Evolutionary conservation across 768 basidiomycete genomes (phyloP), one percentile per base, ranked within the genome.

Genomic region (Rhizopogon sp.): DNA sequence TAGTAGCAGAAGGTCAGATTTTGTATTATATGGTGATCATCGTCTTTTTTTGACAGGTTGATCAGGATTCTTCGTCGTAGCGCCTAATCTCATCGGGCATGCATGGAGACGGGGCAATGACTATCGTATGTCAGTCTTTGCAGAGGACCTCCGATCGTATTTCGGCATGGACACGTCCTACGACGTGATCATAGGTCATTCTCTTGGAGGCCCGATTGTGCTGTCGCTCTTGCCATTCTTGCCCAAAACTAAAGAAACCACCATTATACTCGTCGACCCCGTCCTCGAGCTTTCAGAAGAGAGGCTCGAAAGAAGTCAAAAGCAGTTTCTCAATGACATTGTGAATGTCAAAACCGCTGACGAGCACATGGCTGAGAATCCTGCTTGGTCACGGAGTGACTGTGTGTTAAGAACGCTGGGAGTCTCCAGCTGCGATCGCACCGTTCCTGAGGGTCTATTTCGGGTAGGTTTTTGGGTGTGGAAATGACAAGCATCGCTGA

Each of bases 181-280:
- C 35, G 63, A 64, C 25, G 28, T 64, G 52, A 54, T 62, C 55
- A 52, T 64, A 1, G 62, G 57, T 31, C 63, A 57, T 41, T 64
- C 58, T 7, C 53, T 64, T 10, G 63, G 63, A 33, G 55, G 47
- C 35, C 20, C 57, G n/a, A 52, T 61, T 3, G 10, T 28, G n/a
- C 39, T 57, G 51, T 56, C 56, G 31, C 59, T 64, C 54, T 52
- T 63, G 50, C 51, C 43, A n/a, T 47, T 60, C 43, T 44, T 60
- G 14, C 54, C 55, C 39, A 17, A 39, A n/a, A 50, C 43, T 2
- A 47, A 59, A 39, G 16, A 42, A 16, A 51, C 39, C 8, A 43
- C 52, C 6, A 29, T 56, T 42, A 37, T 61, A 39, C 52, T 60
- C 11, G 22, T 60, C 16, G 60, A 60, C 39, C 58, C 63, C 2